A percentile compares a stretch with the other conserved stretches of the same genome.
phyloP scores from a whole-genome alignment of 345 rosid genomes.

The Euphorbia lathyris region DNA sequence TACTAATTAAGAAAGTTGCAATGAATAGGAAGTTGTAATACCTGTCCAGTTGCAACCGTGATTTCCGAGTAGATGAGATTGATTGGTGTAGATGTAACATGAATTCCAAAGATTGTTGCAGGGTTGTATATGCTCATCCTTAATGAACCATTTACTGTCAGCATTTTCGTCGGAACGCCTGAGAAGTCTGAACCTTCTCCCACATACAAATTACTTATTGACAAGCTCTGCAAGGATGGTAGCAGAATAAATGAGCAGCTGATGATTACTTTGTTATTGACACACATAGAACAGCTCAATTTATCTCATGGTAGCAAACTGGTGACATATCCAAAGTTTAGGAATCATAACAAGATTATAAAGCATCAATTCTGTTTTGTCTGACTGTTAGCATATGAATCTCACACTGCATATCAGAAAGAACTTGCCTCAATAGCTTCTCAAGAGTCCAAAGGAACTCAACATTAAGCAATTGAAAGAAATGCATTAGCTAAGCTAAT shows the following conservation, averaged over 20 bases:
- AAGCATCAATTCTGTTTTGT: too few species aligned
- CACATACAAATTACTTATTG: conserved; percentile 48
- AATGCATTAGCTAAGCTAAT: neutral
- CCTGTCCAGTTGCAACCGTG: conserved; percentile 66
- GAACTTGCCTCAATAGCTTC: neutral
- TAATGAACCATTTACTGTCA: conserved; percentile 62
- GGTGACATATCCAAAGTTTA: too few species aligned
- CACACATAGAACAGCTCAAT: neutral
- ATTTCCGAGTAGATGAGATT: conserved; percentile 54
- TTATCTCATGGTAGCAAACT: too few species aligned
- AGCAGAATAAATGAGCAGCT: conserved; percentile 1
- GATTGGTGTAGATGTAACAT: conserved; percentile 61
- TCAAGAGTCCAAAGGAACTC: neutral
- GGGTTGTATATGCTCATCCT: conserved; percentile 65
- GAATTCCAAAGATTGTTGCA: conserved; percentile 72
- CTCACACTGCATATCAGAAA: neutral
- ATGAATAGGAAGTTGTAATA: conserved; percentile 10
- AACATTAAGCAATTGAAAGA: neutral
- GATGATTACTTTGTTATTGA: neutral
- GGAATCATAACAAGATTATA: too few species aligned
- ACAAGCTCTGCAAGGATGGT: conserved; percentile 55
- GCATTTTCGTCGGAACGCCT: conserved; percentile 68
- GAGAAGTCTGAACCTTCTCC: conserved; percentile 76
- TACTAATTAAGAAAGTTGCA: neutral
- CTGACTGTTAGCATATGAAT: too few species aligned